Conservation (phyloP, 805 yeast species). For the Candida loeiensis region DNA sequence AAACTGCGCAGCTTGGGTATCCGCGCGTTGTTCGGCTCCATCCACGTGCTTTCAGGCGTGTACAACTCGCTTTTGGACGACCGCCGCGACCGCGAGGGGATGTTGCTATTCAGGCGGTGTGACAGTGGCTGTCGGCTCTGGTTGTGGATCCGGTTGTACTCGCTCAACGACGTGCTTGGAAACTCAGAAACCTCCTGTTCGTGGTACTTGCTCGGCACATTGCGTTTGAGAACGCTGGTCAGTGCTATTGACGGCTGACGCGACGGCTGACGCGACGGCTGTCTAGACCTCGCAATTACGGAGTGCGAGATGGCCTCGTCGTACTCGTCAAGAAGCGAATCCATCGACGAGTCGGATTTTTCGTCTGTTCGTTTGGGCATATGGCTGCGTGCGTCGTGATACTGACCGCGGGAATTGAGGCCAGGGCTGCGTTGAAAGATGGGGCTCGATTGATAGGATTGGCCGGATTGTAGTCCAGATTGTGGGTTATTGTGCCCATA, state of each 20-base stretch:
- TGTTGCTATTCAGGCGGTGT: background rate
- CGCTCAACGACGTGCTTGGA: conserved; percentile 36
- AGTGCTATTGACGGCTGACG: conserved; percentile 24
- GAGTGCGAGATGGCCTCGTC: conserved; percentile 40
- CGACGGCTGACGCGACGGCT: conserved; percentile 25
- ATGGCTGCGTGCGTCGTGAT: conserved; percentile 11
- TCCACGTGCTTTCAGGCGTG: conserved; percentile 47
- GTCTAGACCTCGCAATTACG: conserved; percentile 12
- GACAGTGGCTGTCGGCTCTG: conserved; percentile 13
- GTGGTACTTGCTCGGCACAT: conserved; percentile 1
- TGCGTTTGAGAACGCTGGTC: conserved; percentile 10
- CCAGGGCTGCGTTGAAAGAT: no score
- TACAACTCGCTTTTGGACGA: conserved; percentile 41
- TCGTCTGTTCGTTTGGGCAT: conserved; percentile 7
- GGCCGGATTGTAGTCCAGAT: no score
- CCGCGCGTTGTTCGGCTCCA: conserved; percentile 38
- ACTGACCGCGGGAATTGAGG: no score
- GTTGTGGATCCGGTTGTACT: conserved; percentile 28
- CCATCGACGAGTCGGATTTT: conserved; percentile 27
- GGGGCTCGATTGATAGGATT: no score
- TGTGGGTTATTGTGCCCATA: no score
- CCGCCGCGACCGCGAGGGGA: conserved; percentile 24
- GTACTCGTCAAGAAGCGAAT: conserved; percentile 42
- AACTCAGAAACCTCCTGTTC: conserved; percentile 16
- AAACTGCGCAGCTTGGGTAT: conserved; percentile 23